Conservation (phyloP, 1,284 basidiomycete genomes). For the Kwoniella shivajii region DNA sequence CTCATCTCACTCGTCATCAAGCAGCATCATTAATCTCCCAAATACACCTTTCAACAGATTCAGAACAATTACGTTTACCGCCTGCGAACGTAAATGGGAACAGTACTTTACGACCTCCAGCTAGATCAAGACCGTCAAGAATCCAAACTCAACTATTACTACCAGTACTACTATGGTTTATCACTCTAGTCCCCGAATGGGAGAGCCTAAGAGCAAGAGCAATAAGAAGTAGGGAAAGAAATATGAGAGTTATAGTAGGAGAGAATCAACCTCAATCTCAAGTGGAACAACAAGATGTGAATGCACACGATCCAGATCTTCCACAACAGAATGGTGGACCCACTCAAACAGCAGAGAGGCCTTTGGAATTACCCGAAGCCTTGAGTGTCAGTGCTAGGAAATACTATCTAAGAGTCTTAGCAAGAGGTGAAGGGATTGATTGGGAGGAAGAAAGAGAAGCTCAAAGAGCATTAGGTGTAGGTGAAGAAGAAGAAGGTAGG, state of each 20-base stretch:
- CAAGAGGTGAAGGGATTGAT: constrained; percentile 44
- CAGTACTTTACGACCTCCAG: constrained; percentile 3
- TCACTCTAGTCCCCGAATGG: constrained; percentile 47
- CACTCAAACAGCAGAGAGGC: constrained; percentile 3
- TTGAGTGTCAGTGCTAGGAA: constrained; percentile 28
- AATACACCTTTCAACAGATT: constrained; percentile 34
- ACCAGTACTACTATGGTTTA: constrained; percentile 45
- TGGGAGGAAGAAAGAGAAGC: constrained; percentile 53
- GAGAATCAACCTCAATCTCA: constrained; percentile 11
- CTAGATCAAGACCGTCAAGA: constrained; percentile 11
- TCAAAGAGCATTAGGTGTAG: constrained; percentile 43
- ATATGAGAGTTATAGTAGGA: constrained; percentile 40
- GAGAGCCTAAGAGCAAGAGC: constrained; percentile 38
- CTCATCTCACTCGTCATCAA: not conserved
- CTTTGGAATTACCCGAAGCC: constrained; percentile 36
- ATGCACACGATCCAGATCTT: not conserved
- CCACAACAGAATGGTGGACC: not conserved
- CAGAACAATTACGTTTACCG: constrained; percentile 31
- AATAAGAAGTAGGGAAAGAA: constrained; percentile 42
- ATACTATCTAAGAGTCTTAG: constrained; percentile 43
- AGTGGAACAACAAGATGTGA: not conserved
- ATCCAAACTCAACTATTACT: constrained; percentile 37
- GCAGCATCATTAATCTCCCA: constrained; percentile 16
- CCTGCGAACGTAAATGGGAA: not conserved
- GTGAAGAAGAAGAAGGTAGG: constrained; percentile 34